Conservation (phyloP, 805 yeast genomes). For the Suhomyces pyralidae region DNA sequence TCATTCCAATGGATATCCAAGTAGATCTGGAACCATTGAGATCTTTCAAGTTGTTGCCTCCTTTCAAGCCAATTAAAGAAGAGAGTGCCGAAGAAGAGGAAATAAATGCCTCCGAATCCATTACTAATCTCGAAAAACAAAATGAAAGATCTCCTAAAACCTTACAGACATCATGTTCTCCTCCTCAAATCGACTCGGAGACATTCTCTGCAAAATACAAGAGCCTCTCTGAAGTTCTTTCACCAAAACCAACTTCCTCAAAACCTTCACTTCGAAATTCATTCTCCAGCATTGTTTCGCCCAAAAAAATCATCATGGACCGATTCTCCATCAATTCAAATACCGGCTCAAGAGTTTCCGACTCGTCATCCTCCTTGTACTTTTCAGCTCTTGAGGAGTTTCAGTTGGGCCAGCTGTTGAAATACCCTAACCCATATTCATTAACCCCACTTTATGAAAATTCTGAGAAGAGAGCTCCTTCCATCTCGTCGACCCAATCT, state of each 20-base stretch:
- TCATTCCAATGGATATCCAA: conserved; percentile 10
- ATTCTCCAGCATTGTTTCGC: neutral
- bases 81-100: neutral
- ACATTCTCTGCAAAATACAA: neutral
- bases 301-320: neutral
- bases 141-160: neutral
- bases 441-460: neutral
- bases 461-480: conserved; percentile 1
- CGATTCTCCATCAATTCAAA: neutral
- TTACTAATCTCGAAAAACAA: no score
- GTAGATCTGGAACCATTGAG: neutral
- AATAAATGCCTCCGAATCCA: neutral
- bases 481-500: conserved; percentile 16
- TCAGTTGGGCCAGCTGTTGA: neutral
- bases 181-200: neutral
- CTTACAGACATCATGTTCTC: neutral
- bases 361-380: neutral
- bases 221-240: neutral
- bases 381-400: conserved; percentile 1
- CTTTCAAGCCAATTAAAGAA: neutral
- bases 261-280: neutral
- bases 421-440: neutral
- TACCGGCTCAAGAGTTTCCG: conserved; percentile 1
- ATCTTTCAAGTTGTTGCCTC: conserved; percentile 1
- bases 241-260: neutral